Base-by-base conservation (phyloP, 331 rosid species). In the Saraca asoca region DNA sequence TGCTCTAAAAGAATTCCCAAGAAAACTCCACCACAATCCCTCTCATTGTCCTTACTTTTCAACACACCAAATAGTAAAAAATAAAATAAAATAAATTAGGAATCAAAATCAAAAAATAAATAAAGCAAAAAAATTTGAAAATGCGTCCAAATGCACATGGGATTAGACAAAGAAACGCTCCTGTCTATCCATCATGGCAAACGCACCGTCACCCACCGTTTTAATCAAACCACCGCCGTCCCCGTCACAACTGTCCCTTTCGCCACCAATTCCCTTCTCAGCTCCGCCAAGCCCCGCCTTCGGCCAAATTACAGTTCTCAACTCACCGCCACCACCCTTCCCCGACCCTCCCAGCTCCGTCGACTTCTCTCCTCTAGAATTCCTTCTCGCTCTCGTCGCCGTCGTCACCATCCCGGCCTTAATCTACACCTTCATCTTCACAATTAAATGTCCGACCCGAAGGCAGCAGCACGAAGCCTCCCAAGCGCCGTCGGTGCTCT, bases 321-420 rank as follows among this genome's bases (percentile, higher is more conserved):
- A 70, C 46, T 39, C 15, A 5, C 81, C 82, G 1, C 85, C 95
- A 1, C 83, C 80, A 3, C 78, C 66, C 14, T 82, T 51, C 43
- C 80, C 82, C 6, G 54, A 65, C 2, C 4, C 70, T 0, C 81
- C 82, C 0, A 79, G 83, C 53, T 64, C 87, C 61, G 70, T 87
- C 1, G 90, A 87, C 79, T 77, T 92, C 45, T 89, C 95, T 7
- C 94, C 96, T 12, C 85, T 92, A 2, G 88, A 81, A 50, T 92
- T 92, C 82, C 79, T 92, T 68, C 83, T 92, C 62, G 90, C 88
- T 12, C 83, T 92, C 43, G 8, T 89, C 41, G 94, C 95, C 24
- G 65, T 89, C 51, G 79, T 89, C 79, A 78, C 91, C 61, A 82
- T 92, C 82, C 96, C 98, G 0, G 88, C 91, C 48, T 71, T 92